Conservation (phyloP, 208 protist species). For the Trypanosoma brucei region DNA sequence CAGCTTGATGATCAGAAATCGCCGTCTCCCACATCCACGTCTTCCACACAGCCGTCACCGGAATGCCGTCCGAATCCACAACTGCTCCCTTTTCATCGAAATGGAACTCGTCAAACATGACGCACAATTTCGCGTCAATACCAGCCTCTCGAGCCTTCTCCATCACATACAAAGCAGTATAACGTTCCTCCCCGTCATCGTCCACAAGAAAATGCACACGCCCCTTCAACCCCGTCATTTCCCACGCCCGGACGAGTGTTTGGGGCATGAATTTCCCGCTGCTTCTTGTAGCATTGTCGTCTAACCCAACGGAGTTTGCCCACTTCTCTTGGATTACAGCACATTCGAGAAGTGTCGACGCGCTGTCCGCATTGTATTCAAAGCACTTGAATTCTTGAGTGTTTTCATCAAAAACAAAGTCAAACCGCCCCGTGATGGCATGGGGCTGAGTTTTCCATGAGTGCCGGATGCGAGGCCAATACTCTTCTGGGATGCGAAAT, state of each 20-base stretch:
- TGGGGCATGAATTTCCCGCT: constrained; percentile 57
- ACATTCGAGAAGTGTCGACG: constrained; percentile 84
- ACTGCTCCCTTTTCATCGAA: constrained; percentile 72
- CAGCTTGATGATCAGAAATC: constrained; percentile 65
- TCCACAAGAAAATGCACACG: constrained; percentile 88
- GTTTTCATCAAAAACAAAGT: constrained; percentile 82
- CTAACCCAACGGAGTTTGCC: constrained; percentile 67
- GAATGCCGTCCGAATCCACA: constrained; percentile 66
- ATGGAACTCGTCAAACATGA: constrained; percentile 88
- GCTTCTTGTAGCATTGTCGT: constrained; percentile 39
- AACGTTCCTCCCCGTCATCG: constrained; percentile 82
- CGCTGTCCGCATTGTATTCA: constrained; percentile 92
- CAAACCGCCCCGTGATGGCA: constrained; percentile 83
- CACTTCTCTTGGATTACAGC: constrained; percentile 87
- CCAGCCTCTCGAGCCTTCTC: constrained; percentile 68
- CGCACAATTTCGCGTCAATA: constrained; percentile 75
- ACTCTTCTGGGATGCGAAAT: constrained; percentile 75
- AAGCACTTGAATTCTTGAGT: constrained; percentile 80
- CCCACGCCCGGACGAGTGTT: constrained; percentile 63
- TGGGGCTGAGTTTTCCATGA: constrained; percentile 71
- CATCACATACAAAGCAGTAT: constrained; percentile 81
- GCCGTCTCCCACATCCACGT: constrained; percentile 91
- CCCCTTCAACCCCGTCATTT: constrained; percentile 43
- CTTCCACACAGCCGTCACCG: constrained; percentile 84
- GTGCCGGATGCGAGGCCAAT: constrained; percentile 83